Conservation (phyloP, 163 green algal genomes). For the Scenedesmus sp. region DNA sequence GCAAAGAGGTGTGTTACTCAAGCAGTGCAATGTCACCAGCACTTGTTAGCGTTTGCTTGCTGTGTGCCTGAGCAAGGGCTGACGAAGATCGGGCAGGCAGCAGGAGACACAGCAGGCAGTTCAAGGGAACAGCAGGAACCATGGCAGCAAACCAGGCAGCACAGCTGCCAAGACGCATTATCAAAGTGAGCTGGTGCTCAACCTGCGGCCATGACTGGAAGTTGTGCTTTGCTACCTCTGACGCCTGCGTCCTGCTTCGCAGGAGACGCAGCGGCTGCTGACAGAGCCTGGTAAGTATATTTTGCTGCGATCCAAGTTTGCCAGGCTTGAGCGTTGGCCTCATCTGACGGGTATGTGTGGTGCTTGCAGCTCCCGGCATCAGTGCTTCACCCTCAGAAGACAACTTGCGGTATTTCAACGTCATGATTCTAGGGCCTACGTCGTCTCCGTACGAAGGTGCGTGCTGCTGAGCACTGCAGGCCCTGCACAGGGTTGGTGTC, state of each 20-base stretch:
- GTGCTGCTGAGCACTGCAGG: conserved; percentile 4
- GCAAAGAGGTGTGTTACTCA: background rate
- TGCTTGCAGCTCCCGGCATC: conserved; percentile 92
- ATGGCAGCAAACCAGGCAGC: conserved; percentile 53
- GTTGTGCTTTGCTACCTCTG: conserved; percentile 10
- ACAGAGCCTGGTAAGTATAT: conserved; percentile 89
- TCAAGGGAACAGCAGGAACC: background rate
- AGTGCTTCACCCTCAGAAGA: conserved; percentile 96
- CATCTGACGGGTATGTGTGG: background rate
- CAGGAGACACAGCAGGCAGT: conserved; percentile 15
- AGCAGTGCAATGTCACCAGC: background rate
- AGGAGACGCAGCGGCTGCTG: conserved; percentile 97
- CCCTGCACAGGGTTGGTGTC: background rate
- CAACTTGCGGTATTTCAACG: conserved; percentile 98
- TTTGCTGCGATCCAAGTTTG: background rate
- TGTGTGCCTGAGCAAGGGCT: background rate
- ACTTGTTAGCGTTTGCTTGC: background rate
- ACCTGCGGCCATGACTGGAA: background rate
- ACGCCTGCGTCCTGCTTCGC: conserved; percentile 26
- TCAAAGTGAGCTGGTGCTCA: conserved; percentile 76
- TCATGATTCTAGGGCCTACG: conserved; percentile 96
- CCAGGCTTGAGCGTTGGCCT: background rate
- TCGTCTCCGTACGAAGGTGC: conserved; percentile 96
- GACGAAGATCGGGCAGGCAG: background rate
- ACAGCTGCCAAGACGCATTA: conserved; percentile 86